These are phyloP conservation scores for Neltuma alba DNA, from an alignment of 306 rosid genomes.

Conservation along the genomic window DNA sequence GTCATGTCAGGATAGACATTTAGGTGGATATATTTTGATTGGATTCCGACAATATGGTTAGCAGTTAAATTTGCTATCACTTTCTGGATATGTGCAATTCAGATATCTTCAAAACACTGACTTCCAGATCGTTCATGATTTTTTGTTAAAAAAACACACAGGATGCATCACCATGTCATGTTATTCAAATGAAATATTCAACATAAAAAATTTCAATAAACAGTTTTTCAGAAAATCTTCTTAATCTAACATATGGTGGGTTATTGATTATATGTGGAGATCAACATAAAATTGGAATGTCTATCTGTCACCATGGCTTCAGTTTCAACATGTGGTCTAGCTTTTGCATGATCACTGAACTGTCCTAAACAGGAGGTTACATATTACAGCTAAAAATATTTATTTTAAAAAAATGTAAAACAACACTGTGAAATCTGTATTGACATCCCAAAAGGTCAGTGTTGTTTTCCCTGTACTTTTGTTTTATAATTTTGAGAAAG, in stretches of 20 bases:
- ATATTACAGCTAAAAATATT: neutral
- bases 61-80: neutral
- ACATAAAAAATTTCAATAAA: neutral
- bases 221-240: neutral
- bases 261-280: neutral
- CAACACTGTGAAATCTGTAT: neutral
- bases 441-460: conserved; percentile 15
- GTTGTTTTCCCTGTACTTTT: neutral
- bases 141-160: neutral
- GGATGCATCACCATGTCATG: neutral
- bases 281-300: conserved; percentile 2
- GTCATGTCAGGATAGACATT: neutral
- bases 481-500: neutral
- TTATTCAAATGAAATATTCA: conserved; percentile 22
- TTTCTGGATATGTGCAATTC: neutral
- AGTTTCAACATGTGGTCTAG: neutral
- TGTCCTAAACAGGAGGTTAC: neutral
- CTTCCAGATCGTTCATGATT: neutral
- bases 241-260: neutral
- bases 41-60: neutral
- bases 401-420: conserved; percentile 18
- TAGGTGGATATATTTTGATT: neutral
- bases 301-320: neutral
- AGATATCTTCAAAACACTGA: neutral
- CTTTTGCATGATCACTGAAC: neutral